Conservation (phyloP, 345 rosid genomes). For the Salix dunnii region DNA sequence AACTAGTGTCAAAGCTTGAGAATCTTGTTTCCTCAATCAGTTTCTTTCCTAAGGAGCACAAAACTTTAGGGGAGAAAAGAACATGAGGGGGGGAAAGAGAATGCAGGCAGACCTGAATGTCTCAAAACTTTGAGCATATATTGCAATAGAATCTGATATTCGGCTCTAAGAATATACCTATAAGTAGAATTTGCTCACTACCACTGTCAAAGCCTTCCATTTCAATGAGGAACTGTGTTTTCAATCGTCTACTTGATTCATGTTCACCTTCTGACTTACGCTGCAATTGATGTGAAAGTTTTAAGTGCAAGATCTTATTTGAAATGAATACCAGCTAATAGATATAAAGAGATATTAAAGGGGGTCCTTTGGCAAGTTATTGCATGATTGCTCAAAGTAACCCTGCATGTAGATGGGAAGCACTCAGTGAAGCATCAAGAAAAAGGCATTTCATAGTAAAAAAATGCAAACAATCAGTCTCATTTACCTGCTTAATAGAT, state of each 20-base stretch:
- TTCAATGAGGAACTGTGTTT: slow-evolving; percentile 93
- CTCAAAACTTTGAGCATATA: too few species aligned
- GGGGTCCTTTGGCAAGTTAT: background rate
- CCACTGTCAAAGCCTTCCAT: slow-evolving; percentile 96
- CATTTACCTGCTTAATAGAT: background rate
- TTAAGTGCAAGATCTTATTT: slow-evolving; percentile 8
- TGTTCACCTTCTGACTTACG: slow-evolving; percentile 99
- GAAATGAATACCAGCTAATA: background rate
- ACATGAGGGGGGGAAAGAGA: background rate
- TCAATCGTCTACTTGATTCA: slow-evolving; percentile 91
- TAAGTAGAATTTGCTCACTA: slow-evolving; percentile 86
- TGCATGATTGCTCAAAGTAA: background rate
- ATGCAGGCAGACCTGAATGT: background rate
- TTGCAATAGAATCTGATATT: background rate
- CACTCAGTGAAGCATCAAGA: background rate
- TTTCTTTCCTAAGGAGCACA: background rate
- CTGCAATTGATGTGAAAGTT: slow-evolving; percentile 43
- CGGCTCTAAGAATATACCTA: slow-evolving; percentile 48
- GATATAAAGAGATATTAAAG: background rate
- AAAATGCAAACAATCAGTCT: background rate
- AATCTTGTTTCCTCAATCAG: background rate
- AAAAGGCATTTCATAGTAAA: background rate
- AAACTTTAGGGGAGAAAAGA: background rate
- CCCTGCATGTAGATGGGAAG: background rate
- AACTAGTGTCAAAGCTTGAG: background rate